phyloP scores from a whole-genome alignment of 495 filamentous ascomycete species.

The Penicillium verhagenii region DNA sequence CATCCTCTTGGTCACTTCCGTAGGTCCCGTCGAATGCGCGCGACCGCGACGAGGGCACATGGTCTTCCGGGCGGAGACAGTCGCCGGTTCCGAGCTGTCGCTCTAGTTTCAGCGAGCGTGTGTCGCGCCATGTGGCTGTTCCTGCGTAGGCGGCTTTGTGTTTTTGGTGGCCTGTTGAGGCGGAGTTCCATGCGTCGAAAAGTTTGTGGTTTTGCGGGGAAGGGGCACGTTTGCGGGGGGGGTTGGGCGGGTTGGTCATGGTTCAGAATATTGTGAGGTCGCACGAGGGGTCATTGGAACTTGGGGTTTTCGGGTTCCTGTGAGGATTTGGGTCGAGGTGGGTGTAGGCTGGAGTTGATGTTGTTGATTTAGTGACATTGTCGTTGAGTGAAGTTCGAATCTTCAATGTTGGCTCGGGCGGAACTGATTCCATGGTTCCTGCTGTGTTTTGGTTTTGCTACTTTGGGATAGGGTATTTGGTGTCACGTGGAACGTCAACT shows the following conservation, averaged over 20 bases:
- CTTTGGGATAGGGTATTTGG: slow-evolving; percentile 19
- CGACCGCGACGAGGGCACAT: background rate
- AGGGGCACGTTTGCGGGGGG: background rate
- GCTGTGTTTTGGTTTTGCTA: slow-evolving; percentile 19
- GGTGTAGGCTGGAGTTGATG: background rate
- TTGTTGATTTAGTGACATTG: background rate
- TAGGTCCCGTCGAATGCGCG: slow-evolving; percentile 22
- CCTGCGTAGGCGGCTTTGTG: slow-evolving; percentile 58
- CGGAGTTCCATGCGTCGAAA: slow-evolving; percentile 83
- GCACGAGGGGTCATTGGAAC: background rate
- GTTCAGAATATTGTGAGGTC: background rate
- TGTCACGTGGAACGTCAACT: background rate
- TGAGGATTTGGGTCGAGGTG: background rate
- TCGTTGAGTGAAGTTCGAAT: background rate
- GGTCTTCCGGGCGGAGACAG: slow-evolving; percentile 7
- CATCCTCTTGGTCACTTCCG: background rate
- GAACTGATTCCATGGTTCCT: slow-evolving; percentile 14
- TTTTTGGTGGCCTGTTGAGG: slow-evolving; percentile 76
- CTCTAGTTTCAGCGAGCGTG: slow-evolving; percentile 62
- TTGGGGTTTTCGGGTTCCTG: background rate
- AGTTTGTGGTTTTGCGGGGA: slow-evolving; percentile 38
- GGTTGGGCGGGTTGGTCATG: no score
- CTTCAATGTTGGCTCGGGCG: slow-evolving; percentile 1
- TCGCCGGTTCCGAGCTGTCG: slow-evolving; percentile 56
- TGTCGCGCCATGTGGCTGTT: slow-evolving; percentile 68